Conservation (phyloP, 306 rosid species). For the Pyrus betulifolia region DNA sequence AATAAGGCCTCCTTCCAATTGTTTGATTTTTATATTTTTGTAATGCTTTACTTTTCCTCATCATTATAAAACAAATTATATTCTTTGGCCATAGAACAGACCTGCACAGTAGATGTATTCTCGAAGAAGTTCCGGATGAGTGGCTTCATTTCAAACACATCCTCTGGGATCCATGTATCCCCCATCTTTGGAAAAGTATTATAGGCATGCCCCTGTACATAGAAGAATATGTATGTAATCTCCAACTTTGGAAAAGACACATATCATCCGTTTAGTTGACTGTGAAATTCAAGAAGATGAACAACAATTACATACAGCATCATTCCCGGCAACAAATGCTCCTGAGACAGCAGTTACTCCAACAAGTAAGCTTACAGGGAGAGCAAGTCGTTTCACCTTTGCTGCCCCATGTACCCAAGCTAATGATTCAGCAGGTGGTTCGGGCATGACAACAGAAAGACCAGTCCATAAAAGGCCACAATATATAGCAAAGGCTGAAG, state of each 20-base stretch:
- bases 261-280: conserved; percentile 1
- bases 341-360: conserved; percentile 86
- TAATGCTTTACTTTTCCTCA: background rate
- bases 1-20: background rate
- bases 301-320: conserved; percentile 54
- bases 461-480: conserved; percentile 87
- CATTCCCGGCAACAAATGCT: conserved; percentile 94
- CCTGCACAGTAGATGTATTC: conserved; percentile 80
- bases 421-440: conserved; percentile 77
- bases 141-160: conserved; percentile 68
- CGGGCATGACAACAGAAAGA: conserved; percentile 87
- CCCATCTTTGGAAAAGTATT: conserved; percentile 95
- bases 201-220: conserved; percentile 69
- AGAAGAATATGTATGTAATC: conserved; percentile 4
- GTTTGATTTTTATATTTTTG: background rate
- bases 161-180: conserved; percentile 68
- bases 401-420: conserved; percentile 83
- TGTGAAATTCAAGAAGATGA: conserved; percentile 4
- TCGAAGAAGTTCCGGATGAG: conserved; percentile 81
- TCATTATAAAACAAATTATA: background rate
- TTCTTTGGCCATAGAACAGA: conserved; percentile 11
- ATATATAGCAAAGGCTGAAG: conserved; percentile 88
- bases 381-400: conserved; percentile 66
- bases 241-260: background rate
- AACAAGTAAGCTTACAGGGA: conserved; percentile 71